Evolutionary conservation across 106 monocot species (phyloP).

Genomic region (Dendrobium catenatum): DNA sequence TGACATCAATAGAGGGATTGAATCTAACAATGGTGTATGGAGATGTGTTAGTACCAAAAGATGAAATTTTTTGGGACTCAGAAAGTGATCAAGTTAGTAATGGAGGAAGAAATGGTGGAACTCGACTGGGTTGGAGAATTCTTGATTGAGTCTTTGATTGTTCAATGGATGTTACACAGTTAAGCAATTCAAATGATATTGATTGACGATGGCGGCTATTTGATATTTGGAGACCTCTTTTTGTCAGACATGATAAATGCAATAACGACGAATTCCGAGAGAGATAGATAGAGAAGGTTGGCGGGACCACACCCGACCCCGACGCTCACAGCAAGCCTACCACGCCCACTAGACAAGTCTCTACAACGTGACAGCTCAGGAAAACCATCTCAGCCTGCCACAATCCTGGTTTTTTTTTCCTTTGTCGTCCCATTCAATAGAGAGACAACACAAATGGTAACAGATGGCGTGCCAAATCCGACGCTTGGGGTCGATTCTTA

Average conservation of each 20-base stretch:
- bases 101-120: too few species aligned
- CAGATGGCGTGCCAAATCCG: background rate
- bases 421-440: background rate
- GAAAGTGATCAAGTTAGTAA: too few species aligned
- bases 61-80: too few species aligned
- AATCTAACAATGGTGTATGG: too few species aligned
- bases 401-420: background rate
- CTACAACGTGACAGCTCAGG: background rate
- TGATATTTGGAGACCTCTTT: too few species aligned
- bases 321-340: background rate
- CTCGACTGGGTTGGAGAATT: too few species aligned
- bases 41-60: too few species aligned
- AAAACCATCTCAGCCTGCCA: background rate
- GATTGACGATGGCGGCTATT: too few species aligned
- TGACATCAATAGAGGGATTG: too few species aligned
- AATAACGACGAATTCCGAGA: background rate
- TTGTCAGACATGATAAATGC: background rate
- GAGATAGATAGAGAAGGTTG: background rate
- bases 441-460: slow-evolving; percentile 1
- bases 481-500: background rate
- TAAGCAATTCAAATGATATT: too few species aligned
- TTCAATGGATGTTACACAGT: too few species aligned
- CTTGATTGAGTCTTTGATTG: too few species aligned
- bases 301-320: background rate
- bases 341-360: background rate